Base-by-base conservation (phyloP, 2,329 filamentous ascomycete species). In the Pestalotiopsis sp. region DNA sequence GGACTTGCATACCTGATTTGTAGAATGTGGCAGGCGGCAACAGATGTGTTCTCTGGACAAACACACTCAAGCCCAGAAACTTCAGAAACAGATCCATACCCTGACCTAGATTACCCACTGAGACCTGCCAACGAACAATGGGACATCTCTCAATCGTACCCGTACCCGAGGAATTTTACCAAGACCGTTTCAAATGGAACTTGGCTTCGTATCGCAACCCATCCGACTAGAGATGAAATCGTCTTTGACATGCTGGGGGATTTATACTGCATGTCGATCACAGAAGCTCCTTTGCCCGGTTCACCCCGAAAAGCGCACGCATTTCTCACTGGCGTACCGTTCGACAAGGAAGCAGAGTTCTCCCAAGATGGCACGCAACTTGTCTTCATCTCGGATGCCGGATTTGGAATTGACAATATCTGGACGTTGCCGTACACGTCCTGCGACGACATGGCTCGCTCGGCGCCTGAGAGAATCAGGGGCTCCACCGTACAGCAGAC, bases 331-430 rank as follows among this genome's bases (percentile, higher is more conserved):
- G 56, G 56, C 4, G 12, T 58, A 14, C 56, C 56, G 12, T 58
- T 58, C 20, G 56, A 58, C 56, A 58, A 58, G 56, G 56, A 58
- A 58, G 56, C 56, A 7, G 56, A 58, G n/a, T 58, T 58, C n/a
- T 58, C 56, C 12, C 12, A 4, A 3, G 56, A 58, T 20, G 56
- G 56, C 2, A 23, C 56, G 13, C 56, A 58, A 58, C 25, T 58
- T 6, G 56, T 58, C 1, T 58, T 58, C n/a, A 27, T 58, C 11
- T 58, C 56, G 12, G 56, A 58, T 25, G 56, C 39, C 4, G 39
- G 39, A 45, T 45, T 45, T 3, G 39, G 39, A 4, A 5, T 45
- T 11, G 39, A 45, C 39, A 45, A 45, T 11, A 45, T 45, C 9
- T 45, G 39, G 39, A 45, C 39, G 12, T 2, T 45, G 12, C 39